Evolutionary conservation across 2,329 filamentous ascomycete species (phyloP).

Genomic region (Mycosphaerella sp.): DNA sequence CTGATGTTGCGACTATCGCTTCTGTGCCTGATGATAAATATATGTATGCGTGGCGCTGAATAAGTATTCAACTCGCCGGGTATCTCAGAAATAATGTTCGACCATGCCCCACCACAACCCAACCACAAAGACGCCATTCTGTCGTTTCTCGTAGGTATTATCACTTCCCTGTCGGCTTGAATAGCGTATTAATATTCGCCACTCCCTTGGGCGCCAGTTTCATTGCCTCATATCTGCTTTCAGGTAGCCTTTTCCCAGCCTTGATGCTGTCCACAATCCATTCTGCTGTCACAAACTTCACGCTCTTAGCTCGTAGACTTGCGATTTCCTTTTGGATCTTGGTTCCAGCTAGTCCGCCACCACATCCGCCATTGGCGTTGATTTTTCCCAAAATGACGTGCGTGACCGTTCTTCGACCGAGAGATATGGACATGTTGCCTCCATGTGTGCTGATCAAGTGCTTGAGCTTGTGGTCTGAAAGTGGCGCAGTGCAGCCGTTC

Average conservation of each 20-base stretch:
- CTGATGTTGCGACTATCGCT: too few species aligned
- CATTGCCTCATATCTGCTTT: conserved; percentile 62
- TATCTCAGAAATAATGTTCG: conserved; percentile 9
- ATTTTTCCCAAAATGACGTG: conserved; percentile 74
- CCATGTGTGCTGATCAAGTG: conserved; percentile 69
- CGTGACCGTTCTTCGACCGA: conserved; percentile 69
- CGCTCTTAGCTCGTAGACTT: conserved; percentile 57
- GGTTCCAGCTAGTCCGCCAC: conserved; percentile 66
- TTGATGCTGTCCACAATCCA: conserved; percentile 85
- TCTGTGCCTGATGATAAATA: not conserved
- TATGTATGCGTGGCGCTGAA: conserved; percentile 9
- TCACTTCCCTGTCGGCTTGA: conserved; percentile 17
- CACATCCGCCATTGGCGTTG: conserved; percentile 43
- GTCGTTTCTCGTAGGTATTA: not conserved
- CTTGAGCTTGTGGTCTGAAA: conserved; percentile 84
- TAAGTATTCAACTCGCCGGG: not conserved
- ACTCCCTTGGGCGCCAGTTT: conserved; percentile 58
- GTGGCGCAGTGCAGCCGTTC: conserved; percentile 78
- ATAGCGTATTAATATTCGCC: conserved; percentile 51
- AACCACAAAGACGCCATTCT: not conserved
- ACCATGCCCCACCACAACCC: not conserved
- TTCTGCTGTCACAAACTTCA: conserved; percentile 74
- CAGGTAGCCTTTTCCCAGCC: conserved; percentile 64
- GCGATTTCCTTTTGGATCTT: conserved; percentile 79
- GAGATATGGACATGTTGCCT: conserved; percentile 60